A percentile compares a stretch with the other conserved stretches of the same genome.
Conservation (phyloP, 805 yeast genomes). For the Priceomyces carsonii region DNA sequence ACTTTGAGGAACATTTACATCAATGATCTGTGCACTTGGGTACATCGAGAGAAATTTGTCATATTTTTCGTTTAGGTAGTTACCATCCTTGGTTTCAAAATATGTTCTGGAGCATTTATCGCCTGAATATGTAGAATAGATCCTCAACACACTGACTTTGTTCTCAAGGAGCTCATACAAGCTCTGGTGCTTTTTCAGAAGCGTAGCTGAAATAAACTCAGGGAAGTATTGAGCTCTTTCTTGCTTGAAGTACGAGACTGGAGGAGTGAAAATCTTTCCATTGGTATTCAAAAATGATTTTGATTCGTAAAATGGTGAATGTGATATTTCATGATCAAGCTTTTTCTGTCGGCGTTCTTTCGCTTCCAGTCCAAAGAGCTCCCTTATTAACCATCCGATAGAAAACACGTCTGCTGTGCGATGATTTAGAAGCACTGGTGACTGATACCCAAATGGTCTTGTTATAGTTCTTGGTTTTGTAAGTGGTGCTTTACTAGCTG, state of each 20-base stretch:
- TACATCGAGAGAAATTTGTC: conserved; percentile 36
- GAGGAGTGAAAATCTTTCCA: conserved; percentile 85
- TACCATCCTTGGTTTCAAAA: conserved; percentile 47
- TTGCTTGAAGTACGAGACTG: conserved; percentile 71
- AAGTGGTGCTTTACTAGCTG: conserved; percentile 41
- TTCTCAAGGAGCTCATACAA: conserved; percentile 42
- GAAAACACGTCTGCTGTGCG: conserved; percentile 15
- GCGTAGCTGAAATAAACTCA: conserved; percentile 61
- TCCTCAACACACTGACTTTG: conserved; percentile 62
- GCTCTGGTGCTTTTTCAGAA: conserved; percentile 39
- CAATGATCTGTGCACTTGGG: conserved; percentile 70
- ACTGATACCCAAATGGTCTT: conserved; percentile 41
- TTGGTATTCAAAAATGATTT: conserved; percentile 62
- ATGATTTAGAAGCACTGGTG: conserved; percentile 28
- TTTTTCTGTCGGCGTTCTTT: conserved; percentile 38
- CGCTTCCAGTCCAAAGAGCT: conserved; percentile 34
- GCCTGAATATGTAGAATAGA: conserved; percentile 71
- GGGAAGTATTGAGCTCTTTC: conserved; percentile 83
- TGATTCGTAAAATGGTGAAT: conserved; percentile 45
- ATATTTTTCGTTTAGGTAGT: conserved; percentile 40
- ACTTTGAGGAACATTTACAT: conserved; percentile 74
- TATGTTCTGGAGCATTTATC: conserved; percentile 63
- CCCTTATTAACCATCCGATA: conserved; percentile 18
- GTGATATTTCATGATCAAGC: conserved; percentile 42
- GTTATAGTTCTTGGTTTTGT: conserved; percentile 28